Evolutionary conservation across 441 rosid species (phyloP).

Genomic region (Geranium incanum): DNA sequence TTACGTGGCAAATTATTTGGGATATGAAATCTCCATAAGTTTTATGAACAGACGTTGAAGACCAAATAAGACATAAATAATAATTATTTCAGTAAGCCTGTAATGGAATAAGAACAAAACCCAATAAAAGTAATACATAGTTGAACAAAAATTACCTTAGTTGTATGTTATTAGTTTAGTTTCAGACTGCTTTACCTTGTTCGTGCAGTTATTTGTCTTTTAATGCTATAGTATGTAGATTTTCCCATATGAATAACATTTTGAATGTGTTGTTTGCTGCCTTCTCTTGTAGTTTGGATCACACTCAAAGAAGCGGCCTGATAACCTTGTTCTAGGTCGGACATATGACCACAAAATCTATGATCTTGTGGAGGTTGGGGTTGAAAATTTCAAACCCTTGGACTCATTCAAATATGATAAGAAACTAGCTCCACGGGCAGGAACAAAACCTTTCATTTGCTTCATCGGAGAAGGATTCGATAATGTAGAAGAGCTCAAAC

Average conservation of each 20-base stretch:
- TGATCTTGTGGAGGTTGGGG: constrained; percentile 86
- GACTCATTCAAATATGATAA: constrained; percentile 58
- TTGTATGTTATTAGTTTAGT: neutral
- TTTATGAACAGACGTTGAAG: no score
- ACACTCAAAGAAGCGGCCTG: constrained; percentile 82
- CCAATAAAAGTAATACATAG: neutral
- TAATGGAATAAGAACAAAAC: no score
- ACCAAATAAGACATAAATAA: no score
- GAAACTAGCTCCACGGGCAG: constrained; percentile 63
- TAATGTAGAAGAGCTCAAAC: constrained; percentile 66
- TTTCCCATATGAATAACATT: neutral
- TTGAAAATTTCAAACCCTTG: constrained; percentile 69
- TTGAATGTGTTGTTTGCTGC: neutral
- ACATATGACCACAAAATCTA: constrained; percentile 74
- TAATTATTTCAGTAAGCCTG: no score
- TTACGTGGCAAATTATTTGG: no score
- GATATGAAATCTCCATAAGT: no score
- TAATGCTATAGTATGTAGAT: neutral
- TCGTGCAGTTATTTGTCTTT: no score
- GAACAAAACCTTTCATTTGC: constrained; percentile 75
- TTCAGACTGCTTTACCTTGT: neutral
- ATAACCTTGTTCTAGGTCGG: constrained; percentile 77
- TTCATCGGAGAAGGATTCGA: constrained; percentile 84
- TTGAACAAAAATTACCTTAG: neutral
- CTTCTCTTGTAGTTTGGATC: constrained; percentile 62